A percentile compares a stretch with the other conserved stretches of the same genome.
Conservation (phyloP, 1,139 yeast genomes). For the Zygoascus meyerae region DNA sequence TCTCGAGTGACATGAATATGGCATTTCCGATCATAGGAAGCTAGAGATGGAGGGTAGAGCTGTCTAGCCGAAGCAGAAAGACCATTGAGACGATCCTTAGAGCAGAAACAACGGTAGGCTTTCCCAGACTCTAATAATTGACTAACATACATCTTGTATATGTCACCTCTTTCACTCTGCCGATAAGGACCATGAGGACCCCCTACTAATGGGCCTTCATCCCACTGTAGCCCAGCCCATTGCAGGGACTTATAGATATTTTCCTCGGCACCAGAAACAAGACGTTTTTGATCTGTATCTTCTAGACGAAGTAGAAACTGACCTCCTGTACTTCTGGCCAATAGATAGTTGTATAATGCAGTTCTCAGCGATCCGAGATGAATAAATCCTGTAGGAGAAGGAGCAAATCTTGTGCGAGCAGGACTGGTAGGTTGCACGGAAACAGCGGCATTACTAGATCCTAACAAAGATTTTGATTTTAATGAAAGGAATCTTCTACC, state of each 20-base stretch:
- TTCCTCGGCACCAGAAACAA: constrained; percentile 75
- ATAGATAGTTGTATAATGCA: constrained; percentile 78
- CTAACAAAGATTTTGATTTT: too few relatives aligned
- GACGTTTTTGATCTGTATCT: constrained; percentile 80
- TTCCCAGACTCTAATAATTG: constrained; percentile 53
- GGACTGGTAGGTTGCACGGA: constrained; percentile 42
- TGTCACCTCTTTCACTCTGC: constrained; percentile 70
- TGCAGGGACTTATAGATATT: constrained; percentile 67
- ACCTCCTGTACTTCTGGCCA: constrained; percentile 78
- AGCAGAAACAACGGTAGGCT: constrained; percentile 84
- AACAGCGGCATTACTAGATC: neutral
- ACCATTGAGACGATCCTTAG: constrained; percentile 66
- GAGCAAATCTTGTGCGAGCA: constrained; percentile 90
- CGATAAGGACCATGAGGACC: constrained; percentile 59
- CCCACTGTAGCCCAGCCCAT: constrained; percentile 73
- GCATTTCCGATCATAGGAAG: constrained; percentile 86
- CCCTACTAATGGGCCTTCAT: constrained; percentile 74
- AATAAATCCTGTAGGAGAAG: constrained; percentile 92
- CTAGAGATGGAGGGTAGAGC: constrained; percentile 83
- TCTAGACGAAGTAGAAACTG: constrained; percentile 76
- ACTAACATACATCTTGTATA: constrained; percentile 57
- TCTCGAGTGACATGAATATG: constrained; percentile 39
- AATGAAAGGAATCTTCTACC: too few relatives aligned
- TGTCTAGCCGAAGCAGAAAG: constrained; percentile 67
- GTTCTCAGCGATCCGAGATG: constrained; percentile 93